Base-by-base conservation (phyloP, 2,329 filamentous ascomycete species). In the Grosmannia huntii region DNA sequence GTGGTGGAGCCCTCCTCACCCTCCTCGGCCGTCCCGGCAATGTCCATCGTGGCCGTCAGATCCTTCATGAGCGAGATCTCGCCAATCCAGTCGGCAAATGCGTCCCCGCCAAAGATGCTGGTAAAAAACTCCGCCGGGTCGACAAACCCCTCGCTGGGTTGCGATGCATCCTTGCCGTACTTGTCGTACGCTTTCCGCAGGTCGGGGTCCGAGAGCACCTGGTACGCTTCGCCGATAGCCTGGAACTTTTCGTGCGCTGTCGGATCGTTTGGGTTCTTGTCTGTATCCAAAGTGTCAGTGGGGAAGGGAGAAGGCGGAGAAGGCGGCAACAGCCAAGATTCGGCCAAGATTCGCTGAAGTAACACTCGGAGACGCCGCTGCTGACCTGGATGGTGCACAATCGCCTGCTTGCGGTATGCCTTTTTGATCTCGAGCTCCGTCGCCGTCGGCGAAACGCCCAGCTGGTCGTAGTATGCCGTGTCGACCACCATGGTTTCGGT, bases 51-150 rank as follows among this genome's bases (percentile, higher is more conserved):
- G 67, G 90, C 90, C 21, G 92, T 97, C 57, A 99, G 80, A 68
- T 99, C 94, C 76, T 96, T 97, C 89, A 99, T 96, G 59, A 99
- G 83, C 55, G 89, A 94, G 65, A 99, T 96, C 78, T 99, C 94
- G 64, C 94, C 94, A 68, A 99, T 97, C 79, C 94, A 90, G 76
- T 99, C 92, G 61, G 87, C 79, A 68, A 99, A 99, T 14, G 92
- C 90, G 66, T 96, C 92, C 61, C 94, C 94, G 65, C 94, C 94
- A 69, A 99, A 99, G 66, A 99, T 99, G 77, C 91, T 95, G 67
- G 88, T 88, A 75, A 99, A 99, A 80, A 99, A 99, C 73, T 99
- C 94, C 63, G 90, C 82, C 1, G 94, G 94, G 71, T 99, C 94
- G 77, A 89, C 89, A 71, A 99, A 99, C 62, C 94, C 94, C 66